phyloP scores from a whole-genome alignment of 208 protist species.

The Leishmania tarentolae region DNA sequence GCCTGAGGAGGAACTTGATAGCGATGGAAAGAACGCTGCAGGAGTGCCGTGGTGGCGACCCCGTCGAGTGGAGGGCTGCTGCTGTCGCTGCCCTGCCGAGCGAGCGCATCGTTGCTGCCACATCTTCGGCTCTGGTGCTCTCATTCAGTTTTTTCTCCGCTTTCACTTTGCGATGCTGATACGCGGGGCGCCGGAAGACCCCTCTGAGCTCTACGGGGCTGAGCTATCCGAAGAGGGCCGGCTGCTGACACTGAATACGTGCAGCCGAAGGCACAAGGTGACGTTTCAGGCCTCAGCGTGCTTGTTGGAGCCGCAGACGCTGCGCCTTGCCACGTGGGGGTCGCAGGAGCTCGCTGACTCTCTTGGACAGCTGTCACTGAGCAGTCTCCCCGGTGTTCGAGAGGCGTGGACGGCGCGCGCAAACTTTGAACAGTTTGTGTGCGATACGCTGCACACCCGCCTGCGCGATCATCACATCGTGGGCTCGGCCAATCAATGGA shows the following conservation, averaged over 20 bases:
- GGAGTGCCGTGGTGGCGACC: constrained; percentile 23
- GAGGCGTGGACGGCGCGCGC: neutral
- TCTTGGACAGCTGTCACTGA: constrained; percentile 8
- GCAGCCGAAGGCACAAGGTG: constrained; percentile 6
- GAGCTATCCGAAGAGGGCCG: constrained; percentile 26
- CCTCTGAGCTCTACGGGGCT: constrained; percentile 17
- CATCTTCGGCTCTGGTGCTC: constrained; percentile 51
- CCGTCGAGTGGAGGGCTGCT: constrained; percentile 44
- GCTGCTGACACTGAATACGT: constrained; percentile 24
- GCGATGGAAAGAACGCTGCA: neutral
- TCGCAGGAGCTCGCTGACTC: constrained; percentile 28
- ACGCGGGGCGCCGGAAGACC: constrained; percentile 35
- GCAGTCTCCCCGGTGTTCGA: neutral
- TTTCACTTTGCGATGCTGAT: constrained; percentile 62
- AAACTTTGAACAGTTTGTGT: constrained; percentile 15
- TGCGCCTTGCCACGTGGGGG: constrained; percentile 32
- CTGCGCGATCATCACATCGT: constrained; percentile 11
- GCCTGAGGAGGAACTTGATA: neutral
- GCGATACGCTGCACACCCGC: constrained; percentile 6
- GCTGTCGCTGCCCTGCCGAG: constrained; percentile 32
- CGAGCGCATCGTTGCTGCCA: constrained; percentile 37
- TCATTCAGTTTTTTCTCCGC: constrained; percentile 54
- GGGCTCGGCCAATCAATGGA: constrained; percentile 8
- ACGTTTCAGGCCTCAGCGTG: constrained; percentile 28
- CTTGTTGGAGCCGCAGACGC: constrained; percentile 9